Percentiles rank a stretch among this genome's conserved stretches.
These are phyloP conservation scores for Trifolium pratense DNA, from an alignment of 306 rosid genomes.

Conservation along the genomic window DNA sequence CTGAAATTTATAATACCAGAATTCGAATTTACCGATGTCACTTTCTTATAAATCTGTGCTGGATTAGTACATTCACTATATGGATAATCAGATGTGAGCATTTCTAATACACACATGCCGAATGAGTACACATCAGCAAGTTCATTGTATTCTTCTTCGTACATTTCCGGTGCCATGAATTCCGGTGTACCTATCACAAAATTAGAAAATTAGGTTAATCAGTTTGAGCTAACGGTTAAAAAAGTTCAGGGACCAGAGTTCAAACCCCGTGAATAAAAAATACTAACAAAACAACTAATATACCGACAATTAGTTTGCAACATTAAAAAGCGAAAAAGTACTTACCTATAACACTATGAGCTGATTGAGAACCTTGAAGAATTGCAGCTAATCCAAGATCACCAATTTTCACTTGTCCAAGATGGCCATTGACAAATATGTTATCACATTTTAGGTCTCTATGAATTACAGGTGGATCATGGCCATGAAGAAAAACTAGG, in stretches of 20 bases:
- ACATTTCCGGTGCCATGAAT: constrained; percentile 96
- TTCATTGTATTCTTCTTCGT: constrained; percentile 90
- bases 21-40: constrained; percentile 68
- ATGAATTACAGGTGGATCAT: constrained; percentile 91
- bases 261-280: neutral
- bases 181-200: constrained; percentile 79
- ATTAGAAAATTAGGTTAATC: neutral
- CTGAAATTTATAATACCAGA: constrained; percentile 25
- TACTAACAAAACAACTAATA: neutral
- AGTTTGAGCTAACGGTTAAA: neutral
- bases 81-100: constrained; percentile 87
- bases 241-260: neutral
- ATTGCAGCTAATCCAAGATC: constrained; percentile 91
- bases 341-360: constrained; percentile 93
- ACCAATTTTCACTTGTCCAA: constrained; percentile 95
- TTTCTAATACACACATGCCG: constrained; percentile 94
- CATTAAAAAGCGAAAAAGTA: neutral
- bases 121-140: constrained; percentile 96
- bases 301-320: neutral
- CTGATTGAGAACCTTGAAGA: constrained; percentile 74
- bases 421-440: constrained; percentile 93
- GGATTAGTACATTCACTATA: constrained; percentile 87
- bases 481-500: constrained; percentile 75
- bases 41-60: constrained; percentile 97
- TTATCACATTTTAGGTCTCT: constrained; percentile 94